Conservation (phyloP, 768 basidiomycete genomes). For the Neoboletus brunneissimus region DNA sequence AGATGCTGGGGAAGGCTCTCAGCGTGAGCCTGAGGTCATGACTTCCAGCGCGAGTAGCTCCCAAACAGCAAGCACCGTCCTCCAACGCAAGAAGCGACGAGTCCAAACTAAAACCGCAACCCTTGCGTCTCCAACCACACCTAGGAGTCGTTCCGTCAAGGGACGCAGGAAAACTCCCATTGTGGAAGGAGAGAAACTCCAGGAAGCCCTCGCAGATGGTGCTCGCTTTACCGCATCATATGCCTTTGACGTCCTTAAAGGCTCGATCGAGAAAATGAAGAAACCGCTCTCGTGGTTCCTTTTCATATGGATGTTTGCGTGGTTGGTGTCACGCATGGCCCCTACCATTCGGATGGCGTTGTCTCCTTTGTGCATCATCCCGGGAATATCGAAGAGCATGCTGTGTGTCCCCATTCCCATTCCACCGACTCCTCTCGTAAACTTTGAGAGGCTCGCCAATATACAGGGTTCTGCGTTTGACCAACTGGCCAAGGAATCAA, state of each 20-base stretch:
- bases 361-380: constrained; percentile 60
- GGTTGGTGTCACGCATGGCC: constrained; percentile 42
- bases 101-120: constrained; percentile 19
- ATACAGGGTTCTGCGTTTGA: constrained; percentile 63
- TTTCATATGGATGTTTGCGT: constrained; percentile 49
- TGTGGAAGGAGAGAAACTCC: constrained; percentile 28
- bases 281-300: constrained; percentile 55
- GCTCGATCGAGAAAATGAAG: constrained; percentile 49
- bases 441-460: constrained; percentile 60
- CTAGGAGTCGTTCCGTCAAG: constrained; percentile 17
- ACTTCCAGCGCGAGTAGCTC: constrained; percentile 6
- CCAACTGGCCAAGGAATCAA: constrained; percentile 56
- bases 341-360: constrained; percentile 45
- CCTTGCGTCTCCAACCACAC: constrained; percentile 19
- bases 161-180: constrained; percentile 28
- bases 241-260: constrained; percentile 45
- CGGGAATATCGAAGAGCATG: constrained; percentile 48
- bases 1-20: constrained; percentile 16
- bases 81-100: constrained; percentile 31
- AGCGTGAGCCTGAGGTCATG: not conserved
- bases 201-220: constrained; percentile 21
- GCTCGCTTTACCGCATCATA: constrained; percentile 37
- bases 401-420: constrained; percentile 38
- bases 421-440: constrained; percentile 36
- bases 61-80: constrained; percentile 17